phyloP scores from a whole-genome alignment of 140 eudicot genomes.

The Senecio squalidus region DNA sequence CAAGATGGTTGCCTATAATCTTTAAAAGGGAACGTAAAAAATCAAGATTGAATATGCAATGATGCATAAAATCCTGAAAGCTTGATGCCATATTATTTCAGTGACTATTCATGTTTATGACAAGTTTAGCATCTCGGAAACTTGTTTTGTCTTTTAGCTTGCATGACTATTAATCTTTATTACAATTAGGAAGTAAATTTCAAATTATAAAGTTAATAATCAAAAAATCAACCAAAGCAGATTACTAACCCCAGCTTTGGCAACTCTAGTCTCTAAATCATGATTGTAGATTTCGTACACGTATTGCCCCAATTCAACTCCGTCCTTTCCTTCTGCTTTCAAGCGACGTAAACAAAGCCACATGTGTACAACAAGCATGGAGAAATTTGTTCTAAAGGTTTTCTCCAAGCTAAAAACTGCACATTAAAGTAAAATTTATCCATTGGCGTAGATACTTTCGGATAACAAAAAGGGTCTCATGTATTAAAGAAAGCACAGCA shows the following conservation, averaged over 20 bases:
- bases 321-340: constrained; percentile 83
- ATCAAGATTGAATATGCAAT: no score
- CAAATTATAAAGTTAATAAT: not conserved
- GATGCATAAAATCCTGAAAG: not conserved
- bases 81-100: not conserved
- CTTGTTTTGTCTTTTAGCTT: not conserved
- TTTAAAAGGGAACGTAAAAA: no score
- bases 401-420: constrained; percentile 94
- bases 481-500: not conserved
- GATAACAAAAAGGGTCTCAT: not conserved
- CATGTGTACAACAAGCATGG: constrained; percentile 92
- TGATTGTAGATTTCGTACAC: constrained; percentile 88
- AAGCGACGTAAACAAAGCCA: constrained; percentile 93
- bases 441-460: not conserved
- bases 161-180: not conserved
- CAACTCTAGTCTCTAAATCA: constrained; percentile 76
- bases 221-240: constrained; percentile 4
- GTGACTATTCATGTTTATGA: not conserved
- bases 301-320: constrained; percentile 82
- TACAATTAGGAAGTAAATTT: no score
- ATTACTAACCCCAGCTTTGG: constrained; percentile 89
- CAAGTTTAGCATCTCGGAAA: not conserved
- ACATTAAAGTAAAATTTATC: constrained; percentile 19
- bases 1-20: no score
- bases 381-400: constrained; percentile 81